Percentiles rank a stretch among this genome's conserved stretches.
These are phyloP conservation scores for Pleurotus platypus DNA, from an alignment of 768 basidiomycete genomes.

Conservation along the genomic window DNA sequence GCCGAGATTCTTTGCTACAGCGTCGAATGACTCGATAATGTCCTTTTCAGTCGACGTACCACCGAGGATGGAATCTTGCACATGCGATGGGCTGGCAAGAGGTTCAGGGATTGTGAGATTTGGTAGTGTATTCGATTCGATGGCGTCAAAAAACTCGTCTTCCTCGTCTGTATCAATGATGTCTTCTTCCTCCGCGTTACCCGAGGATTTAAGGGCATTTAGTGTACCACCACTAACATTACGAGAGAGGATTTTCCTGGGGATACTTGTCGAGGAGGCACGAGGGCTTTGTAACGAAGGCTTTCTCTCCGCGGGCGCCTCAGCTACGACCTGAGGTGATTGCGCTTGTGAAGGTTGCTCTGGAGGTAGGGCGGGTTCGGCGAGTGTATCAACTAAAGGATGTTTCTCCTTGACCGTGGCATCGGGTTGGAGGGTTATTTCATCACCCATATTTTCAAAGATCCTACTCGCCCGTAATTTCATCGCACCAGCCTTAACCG, in stretches of 20 bases:
- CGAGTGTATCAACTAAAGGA: background rate
- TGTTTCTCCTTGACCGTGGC: background rate
- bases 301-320: no score
- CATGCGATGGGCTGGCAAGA: slow-evolving; percentile 45
- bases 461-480: slow-evolving; percentile 11
- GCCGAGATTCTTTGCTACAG: slow-evolving; percentile 6
- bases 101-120: slow-evolving; percentile 69
- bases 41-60: background rate
- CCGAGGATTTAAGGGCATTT: background rate
- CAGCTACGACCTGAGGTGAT: no score
- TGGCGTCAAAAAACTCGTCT: slow-evolving; percentile 98
- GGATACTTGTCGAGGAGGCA: background rate
- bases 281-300: background rate
- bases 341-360: background rate
- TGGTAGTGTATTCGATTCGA: slow-evolving; percentile 77
- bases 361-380: background rate
- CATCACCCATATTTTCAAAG: slow-evolving; percentile 1
- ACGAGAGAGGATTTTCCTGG: background rate
- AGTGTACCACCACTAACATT: background rate
- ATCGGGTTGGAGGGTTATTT: background rate
- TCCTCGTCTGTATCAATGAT: slow-evolving; percentile 70
- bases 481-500: slow-evolving; percentile 12
- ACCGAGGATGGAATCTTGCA: slow-evolving; percentile 17
- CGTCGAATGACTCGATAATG: background rate
- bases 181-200: slow-evolving; percentile 21